Evolutionary conservation across 2,329 filamentous ascomycete species (phyloP).

Genomic region (Dactylellina cionopaga): DNA sequence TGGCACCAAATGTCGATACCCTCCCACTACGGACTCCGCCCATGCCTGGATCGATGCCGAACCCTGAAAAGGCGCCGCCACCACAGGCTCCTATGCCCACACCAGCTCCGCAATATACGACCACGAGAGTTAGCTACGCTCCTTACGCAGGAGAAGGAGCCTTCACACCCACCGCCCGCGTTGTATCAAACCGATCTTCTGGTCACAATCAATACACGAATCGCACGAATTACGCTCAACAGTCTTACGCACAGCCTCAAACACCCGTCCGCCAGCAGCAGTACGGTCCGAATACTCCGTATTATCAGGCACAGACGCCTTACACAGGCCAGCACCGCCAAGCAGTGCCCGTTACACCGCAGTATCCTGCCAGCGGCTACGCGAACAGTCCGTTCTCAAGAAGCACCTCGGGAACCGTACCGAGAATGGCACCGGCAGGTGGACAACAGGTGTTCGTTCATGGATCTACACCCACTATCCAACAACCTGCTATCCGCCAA

Average conservation of each 20-base stretch:
- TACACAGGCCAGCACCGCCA: slow-evolving; percentile 40
- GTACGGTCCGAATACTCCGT: slow-evolving; percentile 15
- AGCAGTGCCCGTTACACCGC: slow-evolving; percentile 17
- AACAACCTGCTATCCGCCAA: slow-evolving; percentile 33
- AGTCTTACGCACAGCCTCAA: slow-evolving; percentile 18
- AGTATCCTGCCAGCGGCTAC: slow-evolving; percentile 26
- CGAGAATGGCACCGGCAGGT: slow-evolving; percentile 23
- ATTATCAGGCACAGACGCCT: slow-evolving; percentile 18
- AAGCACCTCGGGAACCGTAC: slow-evolving; percentile 20
- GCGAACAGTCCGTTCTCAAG: slow-evolving; percentile 41
- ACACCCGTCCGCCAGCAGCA: slow-evolving; percentile 23
- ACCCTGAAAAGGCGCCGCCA: slow-evolving; percentile 29
- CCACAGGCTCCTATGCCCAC: slow-evolving; percentile 13
- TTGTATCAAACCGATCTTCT: slow-evolving; percentile 28
- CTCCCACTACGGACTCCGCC: background rate
- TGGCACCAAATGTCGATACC: background rate
- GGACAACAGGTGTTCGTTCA: slow-evolving; percentile 26
- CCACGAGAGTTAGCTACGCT: slow-evolving; percentile 33
- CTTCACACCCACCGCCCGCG: slow-evolving; percentile 27
- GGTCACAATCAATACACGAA: slow-evolving; percentile 40
- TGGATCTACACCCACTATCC: slow-evolving; percentile 2
- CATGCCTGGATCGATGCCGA: slow-evolving; percentile 18
- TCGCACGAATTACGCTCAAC: slow-evolving; percentile 38
- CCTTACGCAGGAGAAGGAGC: slow-evolving; percentile 12
- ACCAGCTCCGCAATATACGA: slow-evolving; percentile 28